A percentile compares a stretch with the other conserved stretches of the same genome.
These are phyloP conservation scores for Triadica sebifera DNA, from an alignment of 345 rosid species.

Conservation along the genomic window DNA sequence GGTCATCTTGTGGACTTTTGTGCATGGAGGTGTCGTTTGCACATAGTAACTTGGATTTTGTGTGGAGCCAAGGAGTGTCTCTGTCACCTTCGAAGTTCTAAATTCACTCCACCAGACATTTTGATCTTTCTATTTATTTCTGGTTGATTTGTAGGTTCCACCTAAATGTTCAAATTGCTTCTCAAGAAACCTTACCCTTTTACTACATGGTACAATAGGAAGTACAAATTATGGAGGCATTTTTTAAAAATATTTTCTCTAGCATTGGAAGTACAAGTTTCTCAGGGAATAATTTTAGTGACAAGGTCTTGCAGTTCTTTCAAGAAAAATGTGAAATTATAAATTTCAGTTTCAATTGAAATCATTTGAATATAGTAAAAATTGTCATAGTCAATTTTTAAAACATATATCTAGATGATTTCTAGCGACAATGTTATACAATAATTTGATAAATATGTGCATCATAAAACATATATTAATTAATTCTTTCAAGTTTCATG, in stretches of 20 bases:
- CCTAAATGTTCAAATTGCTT: slow-evolving; percentile 27
- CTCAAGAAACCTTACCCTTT: slow-evolving; percentile 23
- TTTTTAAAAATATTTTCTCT: background rate
- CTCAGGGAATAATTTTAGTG: background rate
- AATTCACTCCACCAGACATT: background rate
- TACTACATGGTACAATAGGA: slow-evolving; percentile 12
- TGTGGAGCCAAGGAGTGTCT: background rate
- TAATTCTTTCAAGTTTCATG: too few species aligned
- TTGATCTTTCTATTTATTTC: background rate
- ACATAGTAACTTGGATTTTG: background rate
- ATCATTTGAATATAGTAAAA: too few species aligned
- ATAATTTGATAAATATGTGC: too few species aligned
- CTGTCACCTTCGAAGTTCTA: too few species aligned
- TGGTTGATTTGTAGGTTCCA: slow-evolving; percentile 25
- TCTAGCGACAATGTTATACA: too few species aligned
- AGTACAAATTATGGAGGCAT: background rate
- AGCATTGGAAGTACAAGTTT: background rate
- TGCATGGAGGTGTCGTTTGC: background rate
- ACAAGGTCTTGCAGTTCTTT: too few species aligned
- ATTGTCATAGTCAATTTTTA: too few species aligned
- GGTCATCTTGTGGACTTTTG: slow-evolving; percentile 6
- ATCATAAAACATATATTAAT: too few species aligned
- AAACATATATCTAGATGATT: too few species aligned
- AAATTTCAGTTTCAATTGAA: too few species aligned
- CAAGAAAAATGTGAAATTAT: too few species aligned